Base-by-base conservation (phyloP, 805 yeast genomes). In the Tetrapisispora namnaoensis region DNA sequence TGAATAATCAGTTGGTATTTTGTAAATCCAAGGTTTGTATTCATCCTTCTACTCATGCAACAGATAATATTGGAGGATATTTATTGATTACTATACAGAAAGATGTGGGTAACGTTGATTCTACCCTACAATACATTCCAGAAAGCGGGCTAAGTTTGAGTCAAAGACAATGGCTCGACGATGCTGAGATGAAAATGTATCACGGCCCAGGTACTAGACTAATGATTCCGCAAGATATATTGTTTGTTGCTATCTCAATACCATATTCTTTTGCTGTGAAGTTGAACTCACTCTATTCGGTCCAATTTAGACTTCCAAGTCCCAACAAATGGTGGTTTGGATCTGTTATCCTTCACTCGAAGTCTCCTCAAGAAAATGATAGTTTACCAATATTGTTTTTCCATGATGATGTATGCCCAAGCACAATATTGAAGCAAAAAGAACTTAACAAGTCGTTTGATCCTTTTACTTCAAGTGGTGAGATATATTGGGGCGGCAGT, bases 401-500 rank as follows among this genome's bases (percentile, higher is more conserved):
- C 70, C 99, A 93, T 66, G 99, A 93, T 61, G 84, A 86, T 48
- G 90, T 86, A 56, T 78, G 83, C 34, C 82, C 86, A 7, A 83
- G 91, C 38, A 87, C 95, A 0, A 69, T 75, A 45, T 67, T 75
- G 51, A 82, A 78, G 53, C 83, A 80, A 53, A 75, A 77, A 45
- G 61, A 77, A 47, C 75, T 82, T 47, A 79, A 77, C 55, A 78
- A 78, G 57, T 70, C 76, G 14, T 88, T 90, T 62, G 86, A 84
- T 50, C 89, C 95, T 0, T 90, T 88, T 62, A 77, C 77, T 16
- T 71, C 71, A 37, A 65, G 70, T 1, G 71, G 71, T 24, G 75
- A 73, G 35, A 62, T 87, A 37, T 85, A 81, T 55, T 93, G 98
- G 97, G 99, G 99, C 20, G 99, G 97, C 1, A 78, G 76, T 40